Base-by-base conservation (phyloP, 208 protist species). In the Novymonas esmeraldas region DNA sequence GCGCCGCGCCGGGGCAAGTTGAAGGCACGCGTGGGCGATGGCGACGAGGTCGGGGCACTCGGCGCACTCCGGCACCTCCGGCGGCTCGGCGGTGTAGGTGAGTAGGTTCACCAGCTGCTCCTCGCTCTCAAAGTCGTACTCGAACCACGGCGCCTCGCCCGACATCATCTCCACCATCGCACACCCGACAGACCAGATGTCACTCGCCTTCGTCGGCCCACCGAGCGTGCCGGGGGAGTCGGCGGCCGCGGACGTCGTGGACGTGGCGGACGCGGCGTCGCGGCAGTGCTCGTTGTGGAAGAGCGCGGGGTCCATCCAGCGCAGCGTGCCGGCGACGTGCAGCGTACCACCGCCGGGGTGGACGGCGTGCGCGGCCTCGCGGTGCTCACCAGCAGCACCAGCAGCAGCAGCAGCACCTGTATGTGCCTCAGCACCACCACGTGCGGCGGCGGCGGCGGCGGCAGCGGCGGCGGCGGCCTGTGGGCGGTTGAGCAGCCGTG, bases 101-200 rank as follows among this genome's bases (percentile, higher is more conserved):
- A 96, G 85, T 41, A 96, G 46, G 71, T 94, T 96, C 26, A 95
- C 81, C 34, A 96, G 90, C 65, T 94, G 77, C 73, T 95, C 89
- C 73, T 90, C 82, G 58, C 75, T 90, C 54, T 95, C 86, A 51
- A 96, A 94, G 38, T 95, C 87, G 77, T 94, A 95, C 76, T 97
- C 93, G 66, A 79, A 78, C 93, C 93, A 97, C 34, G 93, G 93
- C 14, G 81, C 79, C 58, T 92, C 79, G 18, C 79, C 84, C 14
- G 89, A 89, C 68, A 95, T 83, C 90, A 97, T 97, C 69, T 97
- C 93, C 44, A 97, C 89, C 67, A 97, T 68, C 48, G 78, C 77
- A 73, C 93, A 97, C 22, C 93, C 93, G 0, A 97, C 85, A 26
- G 89, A 95, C 91, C 93, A 97, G 20, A 97, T 91, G 55, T 97